Conservation (phyloP, 2,329 filamentous ascomycete species). For the Fusarium torreyae region DNA sequence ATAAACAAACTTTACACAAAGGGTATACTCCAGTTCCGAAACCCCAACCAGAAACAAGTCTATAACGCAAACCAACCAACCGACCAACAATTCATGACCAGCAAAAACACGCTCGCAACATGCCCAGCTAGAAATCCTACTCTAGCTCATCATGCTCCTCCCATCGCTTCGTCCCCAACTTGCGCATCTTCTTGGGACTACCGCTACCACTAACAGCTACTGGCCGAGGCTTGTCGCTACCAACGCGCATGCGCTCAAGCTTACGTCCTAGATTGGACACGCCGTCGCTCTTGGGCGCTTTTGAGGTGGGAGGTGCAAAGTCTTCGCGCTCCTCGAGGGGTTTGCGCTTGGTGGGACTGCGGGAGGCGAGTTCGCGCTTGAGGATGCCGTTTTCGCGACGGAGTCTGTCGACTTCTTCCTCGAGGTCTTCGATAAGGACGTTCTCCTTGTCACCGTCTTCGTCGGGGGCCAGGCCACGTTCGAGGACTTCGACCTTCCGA, state of each 20-base stretch:
- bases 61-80: constrained; percentile 28
- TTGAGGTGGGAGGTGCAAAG: constrained; percentile 48
- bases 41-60: constrained; percentile 30
- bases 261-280: constrained; percentile 61
- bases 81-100: constrained; percentile 2
- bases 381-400: constrained; percentile 75
- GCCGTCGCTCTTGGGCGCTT: constrained; percentile 42
- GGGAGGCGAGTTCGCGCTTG: constrained; percentile 74
- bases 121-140: constrained; percentile 37
- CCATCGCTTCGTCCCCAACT: constrained; percentile 65
- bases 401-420: constrained; percentile 79
- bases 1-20: constrained; percentile 44
- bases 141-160: constrained; percentile 60
- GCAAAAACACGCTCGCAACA: constrained; percentile 5
- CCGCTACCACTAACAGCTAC: constrained; percentile 58
- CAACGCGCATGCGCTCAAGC: constrained; percentile 67
- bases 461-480: constrained; percentile 63
- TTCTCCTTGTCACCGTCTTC: constrained; percentile 74
- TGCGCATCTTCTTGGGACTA: constrained; percentile 70
- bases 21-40: constrained; percentile 44
- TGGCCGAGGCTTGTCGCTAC: constrained; percentile 53
- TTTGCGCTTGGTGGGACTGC: constrained; percentile 74
- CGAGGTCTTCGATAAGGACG: constrained; percentile 73
- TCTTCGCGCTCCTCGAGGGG: constrained; percentile 71
- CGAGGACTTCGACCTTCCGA: constrained; percentile 81